These are phyloP conservation scores for Cercis canadensis DNA, from an alignment of 306 rosid species.

Conservation along the genomic window DNA sequence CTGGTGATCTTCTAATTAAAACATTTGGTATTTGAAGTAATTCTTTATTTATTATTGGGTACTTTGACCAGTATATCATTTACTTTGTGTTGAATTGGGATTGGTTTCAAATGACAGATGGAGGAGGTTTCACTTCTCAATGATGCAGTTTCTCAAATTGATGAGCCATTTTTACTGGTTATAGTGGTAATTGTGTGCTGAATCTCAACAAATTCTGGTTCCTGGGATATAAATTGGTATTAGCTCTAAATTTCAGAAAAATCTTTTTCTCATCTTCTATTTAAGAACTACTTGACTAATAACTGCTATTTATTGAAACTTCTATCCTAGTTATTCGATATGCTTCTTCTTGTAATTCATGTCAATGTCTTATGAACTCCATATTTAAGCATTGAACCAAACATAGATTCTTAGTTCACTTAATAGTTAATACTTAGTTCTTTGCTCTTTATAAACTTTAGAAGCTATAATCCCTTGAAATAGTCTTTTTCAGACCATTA, in stretches of 20 bases:
- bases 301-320: conserved; percentile 8
- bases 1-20: too few species aligned
- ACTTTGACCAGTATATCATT: conserved; percentile 39
- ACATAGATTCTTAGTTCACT: conserved; percentile 14
- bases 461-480: conserved; percentile 15
- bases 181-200: conserved; percentile 99
- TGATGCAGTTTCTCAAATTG: conserved; percentile 90
- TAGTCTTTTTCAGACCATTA: conserved; percentile 15
- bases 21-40: conserved; percentile 69
- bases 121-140: conserved; percentile 94
- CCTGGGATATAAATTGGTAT: conserved; percentile 97
- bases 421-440: conserved; percentile 21
- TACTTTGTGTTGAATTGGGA: conserved; percentile 45
- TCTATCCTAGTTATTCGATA: not conserved
- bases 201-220: conserved; percentile 99
- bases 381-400: conserved; percentile 20
- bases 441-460: conserved; percentile 28
- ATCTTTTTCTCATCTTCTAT: conserved; percentile 40
- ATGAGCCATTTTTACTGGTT: conserved; percentile 98
- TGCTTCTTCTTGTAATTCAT: conserved; percentile 12
- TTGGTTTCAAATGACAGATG: conserved; percentile 83
- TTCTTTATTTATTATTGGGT: conserved; percentile 35
- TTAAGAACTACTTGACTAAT: conserved; percentile 36
- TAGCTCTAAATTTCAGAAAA: conserved; percentile 94
- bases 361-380: conserved; percentile 22